Percentiles rank a stretch among this genome's conserved stretches.
phyloP scores from a whole-genome alignment of 2,329 filamentous ascomycete genomes.

The Fusarium guadeloupense region DNA sequence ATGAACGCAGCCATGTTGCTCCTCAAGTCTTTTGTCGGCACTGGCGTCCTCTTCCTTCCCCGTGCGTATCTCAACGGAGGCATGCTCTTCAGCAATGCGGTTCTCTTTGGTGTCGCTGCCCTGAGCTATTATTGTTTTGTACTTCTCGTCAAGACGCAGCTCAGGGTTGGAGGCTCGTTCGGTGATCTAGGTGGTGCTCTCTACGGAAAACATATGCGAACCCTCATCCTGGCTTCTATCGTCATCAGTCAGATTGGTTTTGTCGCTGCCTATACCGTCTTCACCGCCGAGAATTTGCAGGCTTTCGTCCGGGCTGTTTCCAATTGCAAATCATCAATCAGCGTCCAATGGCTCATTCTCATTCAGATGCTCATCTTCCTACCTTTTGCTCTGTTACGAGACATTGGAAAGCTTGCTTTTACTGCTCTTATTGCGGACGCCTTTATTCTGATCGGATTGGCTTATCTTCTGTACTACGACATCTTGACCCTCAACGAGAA shows the following conservation, averaged over 20 bases:
- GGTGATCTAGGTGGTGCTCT: constrained; percentile 94
- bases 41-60: constrained; percentile 91
- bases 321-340: constrained; percentile 84
- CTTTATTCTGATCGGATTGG: constrained; percentile 90
- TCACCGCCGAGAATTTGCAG: constrained; percentile 93
- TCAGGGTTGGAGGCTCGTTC: constrained; percentile 92
- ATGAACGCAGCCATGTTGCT: constrained; percentile 84
- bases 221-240: constrained; percentile 87
- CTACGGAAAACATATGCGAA: constrained; percentile 90
- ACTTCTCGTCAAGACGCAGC: constrained; percentile 84
- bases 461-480: constrained; percentile 97
- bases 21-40: constrained; percentile 97
- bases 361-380: constrained; percentile 97
- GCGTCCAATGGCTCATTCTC: constrained; percentile 89
- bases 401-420: constrained; percentile 97
- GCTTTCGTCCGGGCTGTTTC: constrained; percentile 94
- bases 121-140: constrained; percentile 99
- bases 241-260: constrained; percentile 97
- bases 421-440: constrained; percentile 92
- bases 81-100: constrained; percentile 94
- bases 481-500: constrained; percentile 80
- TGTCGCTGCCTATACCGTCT: constrained; percentile 94
- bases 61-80: constrained; percentile 95
- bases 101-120: constrained; percentile 84
- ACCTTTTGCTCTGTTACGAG: constrained; percentile 90